Evolutionary conservation across 2,329 filamentous ascomycete species (phyloP), one percentile per base, ranked within the genome.

Genomic region (Paecilomyces sp.): DNA sequence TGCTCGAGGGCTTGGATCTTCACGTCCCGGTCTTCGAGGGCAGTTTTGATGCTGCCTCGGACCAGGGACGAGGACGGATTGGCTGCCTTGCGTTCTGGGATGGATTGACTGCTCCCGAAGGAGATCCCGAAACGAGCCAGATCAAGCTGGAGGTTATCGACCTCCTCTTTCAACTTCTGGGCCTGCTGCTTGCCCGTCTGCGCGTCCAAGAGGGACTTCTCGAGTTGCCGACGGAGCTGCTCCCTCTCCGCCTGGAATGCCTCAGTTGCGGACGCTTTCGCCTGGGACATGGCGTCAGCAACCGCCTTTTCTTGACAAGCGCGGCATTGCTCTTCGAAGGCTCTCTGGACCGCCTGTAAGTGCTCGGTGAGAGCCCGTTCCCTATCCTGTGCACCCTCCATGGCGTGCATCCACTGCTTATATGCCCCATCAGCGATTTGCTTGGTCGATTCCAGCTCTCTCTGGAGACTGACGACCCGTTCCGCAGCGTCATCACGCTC

Each of bases 41-140:
- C 25, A 47, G 24, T 18, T 50, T 31, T 12, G 52, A 25, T 13
- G 51, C 13, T n/a, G 41, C 54, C 57, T 34, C 11, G 31, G 28
- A 13, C 18, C 7, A 55, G 47, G 36, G 61, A 60, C 5, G 62
- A 65, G 3, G 58, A 60, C 30, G 57, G 24, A 13, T 64, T 56
- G 18, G 57, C 54, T 3, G 60, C 60, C 3, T 60, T 61, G 4
- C 60, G 60, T 52, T 64, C 64, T 30, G 62, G 59, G 24, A 64
- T 61, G 24, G 56, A 57, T 53, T 68, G 61, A 1, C 54, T n/a
- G 22, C 28, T 34, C 30, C 31, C 53, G 55, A 18, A 30, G 4
- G 18, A 18, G 41, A 60, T 60, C 51, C 41, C 41, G 41, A 50
- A 61, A 28, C 52, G 58, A 2, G 58, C 50, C 50, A 65, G 56